phyloP scores from a whole-genome alignment of 306 rosid species.

The Boehmeria nivea region DNA sequence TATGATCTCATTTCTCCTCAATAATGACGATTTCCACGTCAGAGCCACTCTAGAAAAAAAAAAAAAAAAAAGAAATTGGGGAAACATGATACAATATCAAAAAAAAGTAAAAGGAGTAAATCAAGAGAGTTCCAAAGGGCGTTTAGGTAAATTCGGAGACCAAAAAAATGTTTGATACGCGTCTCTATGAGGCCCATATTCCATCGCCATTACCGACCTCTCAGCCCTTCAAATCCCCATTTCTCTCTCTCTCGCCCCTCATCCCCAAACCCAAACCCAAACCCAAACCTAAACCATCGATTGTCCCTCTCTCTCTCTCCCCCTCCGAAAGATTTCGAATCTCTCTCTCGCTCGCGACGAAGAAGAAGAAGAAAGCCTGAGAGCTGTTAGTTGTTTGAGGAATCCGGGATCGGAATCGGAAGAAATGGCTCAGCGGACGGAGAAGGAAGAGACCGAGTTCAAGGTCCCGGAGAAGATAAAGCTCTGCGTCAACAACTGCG shows the following conservation, averaged over 20 bases:
- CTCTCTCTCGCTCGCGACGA: not conserved
- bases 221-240: slow-evolving; percentile 44
- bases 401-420: slow-evolving; percentile 1
- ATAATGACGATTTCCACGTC: slow-evolving; percentile 30
- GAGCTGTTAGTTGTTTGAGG: not conserved
- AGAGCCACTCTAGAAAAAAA: slow-evolving; percentile 12
- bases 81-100: too few species aligned
- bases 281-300: not conserved
- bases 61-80: not conserved
- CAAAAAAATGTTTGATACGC: slow-evolving; percentile 52
- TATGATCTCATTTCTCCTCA: slow-evolving; percentile 1
- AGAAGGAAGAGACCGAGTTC: slow-evolving; percentile 79
- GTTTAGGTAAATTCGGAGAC: slow-evolving; percentile 27
- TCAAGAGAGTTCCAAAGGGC: slow-evolving; percentile 25
- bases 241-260: slow-evolving; percentile 16
- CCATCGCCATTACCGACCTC: slow-evolving; percentile 63
- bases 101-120: slow-evolving; percentile 10
- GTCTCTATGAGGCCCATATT: slow-evolving; percentile 81
- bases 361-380: not conserved
- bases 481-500: slow-evolving; percentile 82
- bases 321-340: slow-evolving; percentile 6
- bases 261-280: not conserved
- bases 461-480: slow-evolving; percentile 63
- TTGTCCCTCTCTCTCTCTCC: slow-evolving; percentile 2
- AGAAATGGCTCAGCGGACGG: slow-evolving; percentile 71